Evolutionary conservation across 495 filamentous ascomycete genomes (phyloP).

Genomic region (Xylaria nigripes): DNA sequence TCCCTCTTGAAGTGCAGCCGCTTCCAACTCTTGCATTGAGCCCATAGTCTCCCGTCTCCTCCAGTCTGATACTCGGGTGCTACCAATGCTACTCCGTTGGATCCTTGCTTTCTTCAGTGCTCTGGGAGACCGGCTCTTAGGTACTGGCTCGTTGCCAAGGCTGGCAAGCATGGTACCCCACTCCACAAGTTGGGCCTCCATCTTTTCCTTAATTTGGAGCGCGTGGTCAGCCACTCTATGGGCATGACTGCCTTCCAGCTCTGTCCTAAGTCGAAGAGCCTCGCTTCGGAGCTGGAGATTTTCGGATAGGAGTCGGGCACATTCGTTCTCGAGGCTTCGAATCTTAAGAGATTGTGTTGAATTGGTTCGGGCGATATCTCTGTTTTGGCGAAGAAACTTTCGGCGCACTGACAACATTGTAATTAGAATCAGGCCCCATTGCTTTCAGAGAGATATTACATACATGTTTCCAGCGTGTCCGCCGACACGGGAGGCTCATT

Average conservation of each 20-base stretch:
- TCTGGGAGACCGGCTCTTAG: slow-evolving; percentile 31
- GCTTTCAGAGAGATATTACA: slow-evolving; percentile 29
- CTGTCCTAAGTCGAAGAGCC: slow-evolving; percentile 63
- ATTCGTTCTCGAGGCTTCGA: slow-evolving; percentile 76
- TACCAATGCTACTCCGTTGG: slow-evolving; percentile 21
- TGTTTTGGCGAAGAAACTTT: slow-evolving; percentile 85
- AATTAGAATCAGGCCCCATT: too few relatives aligned
- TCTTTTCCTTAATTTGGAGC: slow-evolving; percentile 55
- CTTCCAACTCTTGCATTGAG: slow-evolving; percentile 41
- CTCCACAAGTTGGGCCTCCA: slow-evolving; percentile 63
- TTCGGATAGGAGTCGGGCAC: slow-evolving; percentile 71
- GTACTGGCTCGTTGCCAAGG: slow-evolving; percentile 45
- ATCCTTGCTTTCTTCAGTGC: slow-evolving; percentile 24
- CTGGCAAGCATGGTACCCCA: slow-evolving; percentile 55
- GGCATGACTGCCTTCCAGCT: slow-evolving; percentile 44
- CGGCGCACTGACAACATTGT: slow-evolving; percentile 67
- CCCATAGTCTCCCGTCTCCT: slow-evolving; percentile 39
- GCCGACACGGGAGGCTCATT: slow-evolving; percentile 66
- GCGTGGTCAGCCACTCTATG: slow-evolving; percentile 52
- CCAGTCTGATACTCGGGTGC: slow-evolving; percentile 33
- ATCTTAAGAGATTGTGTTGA: slow-evolving; percentile 87
- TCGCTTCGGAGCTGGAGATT: slow-evolving; percentile 79
- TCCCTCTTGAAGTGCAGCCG: slow-evolving; percentile 50
- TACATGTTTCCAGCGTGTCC: slow-evolving; percentile 76
- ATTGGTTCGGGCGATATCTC: slow-evolving; percentile 85